Conservation (phyloP, 2,329 filamentous ascomycete species). For the Fusarium decemcellulare region DNA sequence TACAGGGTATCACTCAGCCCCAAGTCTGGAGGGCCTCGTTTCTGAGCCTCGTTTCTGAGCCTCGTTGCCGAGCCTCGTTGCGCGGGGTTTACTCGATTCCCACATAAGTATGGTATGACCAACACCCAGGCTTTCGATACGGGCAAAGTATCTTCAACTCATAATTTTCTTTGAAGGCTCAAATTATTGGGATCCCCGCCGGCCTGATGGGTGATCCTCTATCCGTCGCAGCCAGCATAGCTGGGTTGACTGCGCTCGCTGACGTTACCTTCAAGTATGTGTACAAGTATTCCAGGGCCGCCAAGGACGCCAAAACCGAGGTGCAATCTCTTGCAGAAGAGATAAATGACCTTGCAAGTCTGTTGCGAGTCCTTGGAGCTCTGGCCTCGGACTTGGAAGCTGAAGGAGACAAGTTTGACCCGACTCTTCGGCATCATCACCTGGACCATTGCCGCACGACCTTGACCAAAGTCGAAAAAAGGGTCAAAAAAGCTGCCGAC, state of each 20-base stretch:
- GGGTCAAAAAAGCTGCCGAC: background rate
- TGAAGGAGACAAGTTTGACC: slow-evolving; percentile 8
- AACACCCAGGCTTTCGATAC: no score
- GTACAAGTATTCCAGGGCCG: slow-evolving; percentile 4
- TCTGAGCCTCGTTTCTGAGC: no score
- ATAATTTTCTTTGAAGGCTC: no score
- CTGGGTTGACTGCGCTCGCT: slow-evolving; percentile 7
- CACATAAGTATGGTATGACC: background rate
- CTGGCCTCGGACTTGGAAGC: slow-evolving; percentile 4
- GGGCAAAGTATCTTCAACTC: background rate
- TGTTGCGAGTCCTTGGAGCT: slow-evolving; percentile 1
- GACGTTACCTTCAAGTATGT: slow-evolving; percentile 2
- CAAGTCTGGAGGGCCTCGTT: no score
- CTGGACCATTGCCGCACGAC: slow-evolving; percentile 6
- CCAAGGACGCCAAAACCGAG: background rate
- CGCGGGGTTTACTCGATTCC: background rate
- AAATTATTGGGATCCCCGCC: background rate
- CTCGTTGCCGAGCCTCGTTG: no score
- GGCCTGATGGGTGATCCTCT: slow-evolving; percentile 19
- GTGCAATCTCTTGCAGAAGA: background rate
- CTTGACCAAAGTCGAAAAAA: background rate
- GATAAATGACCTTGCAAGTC: background rate
- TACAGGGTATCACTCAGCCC: no score
- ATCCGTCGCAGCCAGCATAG: slow-evolving; percentile 15
- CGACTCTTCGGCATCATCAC: background rate